Base-by-base conservation (phyloP, 2,329 filamentous ascomycete species). In the Sporothrix pseudoabietina region DNA sequence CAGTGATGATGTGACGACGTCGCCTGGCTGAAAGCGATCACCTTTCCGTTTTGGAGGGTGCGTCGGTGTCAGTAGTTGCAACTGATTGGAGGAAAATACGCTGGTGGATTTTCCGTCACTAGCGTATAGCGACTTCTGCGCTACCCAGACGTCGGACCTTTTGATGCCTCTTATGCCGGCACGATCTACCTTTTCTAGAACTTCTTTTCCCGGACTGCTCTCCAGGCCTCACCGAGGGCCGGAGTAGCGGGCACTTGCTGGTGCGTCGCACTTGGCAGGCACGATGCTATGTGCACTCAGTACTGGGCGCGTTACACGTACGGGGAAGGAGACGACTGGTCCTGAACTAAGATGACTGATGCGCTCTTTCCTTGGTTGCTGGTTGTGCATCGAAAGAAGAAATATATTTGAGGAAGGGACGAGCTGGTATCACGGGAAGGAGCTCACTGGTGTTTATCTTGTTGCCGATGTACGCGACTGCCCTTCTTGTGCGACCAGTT, bases 51-150 rank as follows among this genome's bases (percentile, higher is more conserved):
- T 54, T 19, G 22, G 16, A 44, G 19, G 49, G 39, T 66, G 22
- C 9, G 41, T 16, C n/a, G 14, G n/a, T 63, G 35, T 26, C 35
- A 10, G 39, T 19, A 14, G 16, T n/a, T 6, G 19, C 55, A 16
- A 4, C 9, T 71, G n/a, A 74, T 74, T 74, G 73, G 73, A 59
- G 73, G 73, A 72, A 74, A 72, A 59, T 66, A 47, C 47, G 22
- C 19, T 22, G 35, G 32, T 41, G 14, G 16, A 57, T 73, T 55
- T 71, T 71, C 72, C 72, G 72, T 59, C 66, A 22, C 47, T 66
- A 71, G 66, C 16, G 30, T 5, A n/a, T 7, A 32, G n/a, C 44
- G n/a, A 16, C 57, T 41, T 35, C 12, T 39, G 30, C 49, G 32
- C 65, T 54, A 14, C n/a, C 30, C 49, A n/a, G 26, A 16, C 52